Base-by-base conservation (phyloP, 495 filamentous ascomycete genomes). In the Podospora sp. region DNA sequence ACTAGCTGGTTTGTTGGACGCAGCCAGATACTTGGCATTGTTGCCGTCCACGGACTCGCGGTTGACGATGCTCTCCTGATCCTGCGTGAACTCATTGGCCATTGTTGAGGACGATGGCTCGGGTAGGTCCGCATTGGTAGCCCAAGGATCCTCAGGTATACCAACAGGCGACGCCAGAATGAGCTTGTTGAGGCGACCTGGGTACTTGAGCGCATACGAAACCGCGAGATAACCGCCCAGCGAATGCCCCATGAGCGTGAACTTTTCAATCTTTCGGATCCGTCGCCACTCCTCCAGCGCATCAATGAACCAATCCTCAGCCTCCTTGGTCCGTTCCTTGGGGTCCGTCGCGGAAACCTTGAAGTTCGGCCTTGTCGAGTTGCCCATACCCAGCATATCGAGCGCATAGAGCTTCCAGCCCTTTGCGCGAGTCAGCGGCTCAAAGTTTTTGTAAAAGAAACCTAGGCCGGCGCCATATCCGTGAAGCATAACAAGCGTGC, bases 381-480 rank as follows among this genome's bases (percentile, higher is more conserved):
- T 88, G 62, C 95, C 95, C 91, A 97, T 97, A 62, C 95, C 95
- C 22, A 97, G 84, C 80, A 97, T 84, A 75, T 99, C 95, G 25
- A 99, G 81, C 3, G 94, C 92, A 75, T 92, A 97, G 21, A 99
- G 78, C 73, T 91, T 92, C 94, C 94, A 97, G 18, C 93, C 92
- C 61, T 83, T 80, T 2, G 86, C 76, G 12, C 93, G 87, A 63
- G 86, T 92, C 49, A 99, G 78, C 6, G 88, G 87, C 74, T 98
- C 95, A 64, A 96, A 98, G 73, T 98, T 98, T 77, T 93, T 92
- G 81, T 98, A 99, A 82, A 97, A 99, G 75, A 98, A 98, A 5
- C 92, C 95, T 3, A 99, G 81, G 0, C 95, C 95, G 0, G 95
- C 95, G 49, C 96, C 96, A 77, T 98, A 98, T 46, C 95, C 95